phyloP scores from a whole-genome alignment of 2,329 filamentous ascomycete genomes.

The Septoria petroselini region DNA sequence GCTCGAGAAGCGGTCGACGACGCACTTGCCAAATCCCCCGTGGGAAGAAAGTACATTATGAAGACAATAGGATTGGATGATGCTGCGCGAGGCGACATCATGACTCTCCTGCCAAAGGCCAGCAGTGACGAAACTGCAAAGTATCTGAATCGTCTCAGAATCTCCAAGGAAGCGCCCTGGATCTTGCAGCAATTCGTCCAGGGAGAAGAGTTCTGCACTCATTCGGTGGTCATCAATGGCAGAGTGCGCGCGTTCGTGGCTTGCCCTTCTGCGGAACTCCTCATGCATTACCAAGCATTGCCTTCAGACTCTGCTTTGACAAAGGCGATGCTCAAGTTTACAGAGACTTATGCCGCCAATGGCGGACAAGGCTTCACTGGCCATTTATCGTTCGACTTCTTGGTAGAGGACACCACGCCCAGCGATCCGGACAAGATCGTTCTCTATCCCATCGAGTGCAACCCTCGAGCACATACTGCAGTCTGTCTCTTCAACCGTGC shows the following conservation, averaged over 20 bases:
- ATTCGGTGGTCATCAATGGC: slow-evolving; percentile 64
- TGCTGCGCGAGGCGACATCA: slow-evolving; percentile 52
- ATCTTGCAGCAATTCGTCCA: slow-evolving; percentile 67
- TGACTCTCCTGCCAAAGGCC: slow-evolving; percentile 62
- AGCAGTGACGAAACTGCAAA: slow-evolving; percentile 53
- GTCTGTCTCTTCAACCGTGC: slow-evolving; percentile 57
- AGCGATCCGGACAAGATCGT: slow-evolving; percentile 33
- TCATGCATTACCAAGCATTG: slow-evolving; percentile 65
- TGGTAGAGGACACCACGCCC: slow-evolving; percentile 50
- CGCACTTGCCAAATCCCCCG: slow-evolving; percentile 8
- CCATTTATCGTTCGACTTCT: slow-evolving; percentile 69
- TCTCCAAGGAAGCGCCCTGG: slow-evolving; percentile 58
- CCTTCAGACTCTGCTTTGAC: slow-evolving; percentile 54
- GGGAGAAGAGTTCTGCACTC: slow-evolving; percentile 67
- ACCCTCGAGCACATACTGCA: slow-evolving; percentile 66
- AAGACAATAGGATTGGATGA: slow-evolving; percentile 65
- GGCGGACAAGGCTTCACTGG: slow-evolving; percentile 58
- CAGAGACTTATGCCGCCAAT: slow-evolving; percentile 54
- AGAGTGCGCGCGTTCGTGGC: slow-evolving; percentile 64
- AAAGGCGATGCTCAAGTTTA: slow-evolving; percentile 63
- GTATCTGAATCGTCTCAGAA: slow-evolving; percentile 54
- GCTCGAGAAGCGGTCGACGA: slow-evolving; percentile 30
- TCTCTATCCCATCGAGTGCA: slow-evolving; percentile 68
- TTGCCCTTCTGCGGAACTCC: slow-evolving; percentile 60
- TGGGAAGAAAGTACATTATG: slow-evolving; percentile 58